Conservation (phyloP, 177 flowering plant species). For the Vitis hybrid region DNA sequence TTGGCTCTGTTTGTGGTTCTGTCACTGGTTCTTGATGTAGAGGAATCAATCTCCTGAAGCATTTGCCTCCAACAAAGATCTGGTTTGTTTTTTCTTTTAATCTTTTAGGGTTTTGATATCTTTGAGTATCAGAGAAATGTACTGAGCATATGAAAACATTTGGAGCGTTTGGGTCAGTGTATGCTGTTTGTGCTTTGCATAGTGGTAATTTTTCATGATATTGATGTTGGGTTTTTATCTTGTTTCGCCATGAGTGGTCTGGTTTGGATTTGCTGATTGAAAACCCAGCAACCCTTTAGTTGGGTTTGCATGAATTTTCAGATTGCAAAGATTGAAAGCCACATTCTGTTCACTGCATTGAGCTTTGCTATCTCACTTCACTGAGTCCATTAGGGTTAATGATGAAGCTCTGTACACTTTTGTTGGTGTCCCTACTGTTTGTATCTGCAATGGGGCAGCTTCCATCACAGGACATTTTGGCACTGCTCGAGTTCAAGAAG, state of each 20-base stretch:
- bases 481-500: slow-evolving; percentile 88
- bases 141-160: background rate
- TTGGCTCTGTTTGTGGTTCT: slow-evolving; percentile 1
- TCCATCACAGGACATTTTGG: slow-evolving; percentile 82
- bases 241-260: background rate
- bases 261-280: background rate
- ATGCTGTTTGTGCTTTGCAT: background rate
- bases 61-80: slow-evolving; percentile 8
- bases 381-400: slow-evolving; percentile 4
- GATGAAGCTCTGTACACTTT: slow-evolving; percentile 37
- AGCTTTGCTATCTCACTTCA: background rate
- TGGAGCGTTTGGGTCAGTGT: background rate
- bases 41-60: slow-evolving; percentile 6
- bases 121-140: background rate
- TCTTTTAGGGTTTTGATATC: background rate
- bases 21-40: slow-evolving; percentile 3
- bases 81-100: background rate
- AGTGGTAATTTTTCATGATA: background rate
- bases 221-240: background rate
- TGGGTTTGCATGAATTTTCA: background rate
- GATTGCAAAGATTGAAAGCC: background rate
- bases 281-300: background rate
- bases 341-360: background rate
- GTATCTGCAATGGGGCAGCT: slow-evolving; percentile 58
- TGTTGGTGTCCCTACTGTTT: slow-evolving; percentile 26